phyloP scores from a whole-genome alignment of 805 yeast genomes.

The Nakazawaea wickerhamii region DNA sequence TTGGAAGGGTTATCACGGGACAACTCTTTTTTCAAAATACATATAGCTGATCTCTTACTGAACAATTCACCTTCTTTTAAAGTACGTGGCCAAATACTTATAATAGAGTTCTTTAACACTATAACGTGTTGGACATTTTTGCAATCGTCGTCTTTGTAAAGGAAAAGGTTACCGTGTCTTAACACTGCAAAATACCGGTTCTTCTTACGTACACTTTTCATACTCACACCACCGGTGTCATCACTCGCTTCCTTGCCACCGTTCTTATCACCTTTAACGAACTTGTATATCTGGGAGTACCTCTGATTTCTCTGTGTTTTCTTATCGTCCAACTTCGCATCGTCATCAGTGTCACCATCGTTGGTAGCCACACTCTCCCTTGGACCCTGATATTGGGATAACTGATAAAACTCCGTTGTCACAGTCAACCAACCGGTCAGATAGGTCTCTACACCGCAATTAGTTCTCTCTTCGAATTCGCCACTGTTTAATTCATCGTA shows the following conservation, averaged over 20 bases:
- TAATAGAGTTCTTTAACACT: slow-evolving; percentile 63
- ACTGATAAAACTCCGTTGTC: slow-evolving; percentile 67
- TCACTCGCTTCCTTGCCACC: slow-evolving; percentile 19
- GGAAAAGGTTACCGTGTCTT: slow-evolving; percentile 82
- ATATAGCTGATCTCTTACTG: slow-evolving; percentile 74
- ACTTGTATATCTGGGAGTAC: slow-evolving; percentile 53
- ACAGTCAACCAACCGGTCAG: slow-evolving; percentile 79
- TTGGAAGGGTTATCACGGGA: slow-evolving; percentile 17
- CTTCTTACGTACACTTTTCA: slow-evolving; percentile 39
- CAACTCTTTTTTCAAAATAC: slow-evolving; percentile 50
- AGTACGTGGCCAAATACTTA: slow-evolving; percentile 81
- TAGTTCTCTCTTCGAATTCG: slow-evolving; percentile 52
- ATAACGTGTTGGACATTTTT: slow-evolving; percentile 72
- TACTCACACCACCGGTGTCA: slow-evolving; percentile 29
- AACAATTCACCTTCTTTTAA: slow-evolving; percentile 74
- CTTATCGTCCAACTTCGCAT: slow-evolving; percentile 26
- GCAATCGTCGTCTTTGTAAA: slow-evolving; percentile 68
- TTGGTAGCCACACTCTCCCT: slow-evolving; percentile 12
- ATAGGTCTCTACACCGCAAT: slow-evolving; percentile 58
- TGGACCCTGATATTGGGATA: slow-evolving; percentile 32
- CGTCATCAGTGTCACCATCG: slow-evolving; percentile 5
- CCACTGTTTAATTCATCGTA: slow-evolving; percentile 49
- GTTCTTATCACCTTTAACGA: slow-evolving; percentile 35
- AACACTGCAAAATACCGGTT: slow-evolving; percentile 66
- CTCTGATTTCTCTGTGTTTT: slow-evolving; percentile 45